Evolutionary conservation across 139 green algal species (phyloP).

Genomic region (Monoraphidium neglectum): DNA sequence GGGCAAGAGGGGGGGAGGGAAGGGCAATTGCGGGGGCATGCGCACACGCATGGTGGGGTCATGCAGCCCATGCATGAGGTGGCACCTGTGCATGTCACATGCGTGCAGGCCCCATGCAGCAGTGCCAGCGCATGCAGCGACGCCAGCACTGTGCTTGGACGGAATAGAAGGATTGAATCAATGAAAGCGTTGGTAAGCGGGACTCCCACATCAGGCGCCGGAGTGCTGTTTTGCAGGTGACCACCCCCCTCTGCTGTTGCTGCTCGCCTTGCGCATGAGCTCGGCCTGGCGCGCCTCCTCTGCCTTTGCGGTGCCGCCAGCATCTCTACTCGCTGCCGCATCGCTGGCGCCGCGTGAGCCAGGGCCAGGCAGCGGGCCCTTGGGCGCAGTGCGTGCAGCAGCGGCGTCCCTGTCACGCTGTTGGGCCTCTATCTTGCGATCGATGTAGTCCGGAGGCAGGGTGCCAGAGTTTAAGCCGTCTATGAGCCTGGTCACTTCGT

Average conservation of each 20-base stretch:
- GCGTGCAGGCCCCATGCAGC: not conserved
- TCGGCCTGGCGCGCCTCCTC: slow-evolving; percentile 27
- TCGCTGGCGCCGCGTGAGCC: not conserved
- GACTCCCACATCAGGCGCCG: too few relatives aligned
- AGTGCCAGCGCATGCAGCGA: slow-evolving; percentile 16
- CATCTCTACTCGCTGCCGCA: slow-evolving; percentile 12
- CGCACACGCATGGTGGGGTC: too few relatives aligned
- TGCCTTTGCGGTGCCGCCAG: not conserved
- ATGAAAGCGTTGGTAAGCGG: too few relatives aligned
- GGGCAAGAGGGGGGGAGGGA: too few relatives aligned
- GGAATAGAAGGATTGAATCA: too few relatives aligned
- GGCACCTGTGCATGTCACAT: slow-evolving; percentile 12
- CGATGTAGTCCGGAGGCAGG: slow-evolving; percentile 69
- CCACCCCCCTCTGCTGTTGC: not conserved
- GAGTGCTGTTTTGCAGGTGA: too few relatives aligned
- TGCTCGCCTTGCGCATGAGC: slow-evolving; percentile 22
- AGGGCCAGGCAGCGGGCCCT: not conserved
- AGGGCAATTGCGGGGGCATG: too few relatives aligned
- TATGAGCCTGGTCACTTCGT: slow-evolving; percentile 71
- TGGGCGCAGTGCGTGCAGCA: not conserved
- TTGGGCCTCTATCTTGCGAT: slow-evolving; percentile 39
- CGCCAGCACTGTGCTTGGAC: not conserved
- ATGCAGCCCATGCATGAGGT: too few relatives aligned
- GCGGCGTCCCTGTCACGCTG: slow-evolving; percentile 10
- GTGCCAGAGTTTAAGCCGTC: slow-evolving; percentile 64